Percentiles rank a stretch among this genome's conserved stretches.
Conservation (phyloP, 768 basidiomycete species). For the Pleurotus citrinopileatus region DNA sequence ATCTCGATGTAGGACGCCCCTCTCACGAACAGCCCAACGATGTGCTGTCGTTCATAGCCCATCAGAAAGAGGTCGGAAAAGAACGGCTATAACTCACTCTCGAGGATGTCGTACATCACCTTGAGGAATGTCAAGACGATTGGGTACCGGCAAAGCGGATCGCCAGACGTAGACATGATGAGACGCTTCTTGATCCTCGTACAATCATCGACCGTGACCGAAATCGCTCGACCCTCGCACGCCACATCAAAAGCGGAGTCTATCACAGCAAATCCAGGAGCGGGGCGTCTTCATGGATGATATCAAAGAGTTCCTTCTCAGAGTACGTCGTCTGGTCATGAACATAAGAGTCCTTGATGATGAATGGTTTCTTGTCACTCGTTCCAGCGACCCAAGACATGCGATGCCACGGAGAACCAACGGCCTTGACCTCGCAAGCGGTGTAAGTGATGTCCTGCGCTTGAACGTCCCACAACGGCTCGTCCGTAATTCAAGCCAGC, state of each 20-base stretch:
- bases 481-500: no score
- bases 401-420: neutral
- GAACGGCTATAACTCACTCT: neutral
- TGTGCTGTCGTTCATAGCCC: conserved; percentile 1
- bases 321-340: neutral
- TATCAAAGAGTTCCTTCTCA: neutral
- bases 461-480: no score
- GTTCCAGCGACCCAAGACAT: neutral
- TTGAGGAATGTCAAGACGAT: conserved; percentile 10
- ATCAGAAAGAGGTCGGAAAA: neutral
- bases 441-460: no score
- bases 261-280: neutral
- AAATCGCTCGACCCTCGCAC: neutral
- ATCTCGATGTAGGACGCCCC: conserved; percentile 23
- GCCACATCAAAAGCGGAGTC: neutral
- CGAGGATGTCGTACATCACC: conserved; percentile 10
- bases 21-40: conserved; percentile 8
- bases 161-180: conserved; percentile 7
- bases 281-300: neutral
- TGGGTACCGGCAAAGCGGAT: conserved; percentile 2
- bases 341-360: neutral
- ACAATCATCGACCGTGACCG: neutral
- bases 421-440: no score
- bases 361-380: neutral
- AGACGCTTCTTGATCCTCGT: conserved; percentile 4